Conservation (phyloP, 352 stramenopile species). For the Stephanocyclus meneghinianus region DNA sequence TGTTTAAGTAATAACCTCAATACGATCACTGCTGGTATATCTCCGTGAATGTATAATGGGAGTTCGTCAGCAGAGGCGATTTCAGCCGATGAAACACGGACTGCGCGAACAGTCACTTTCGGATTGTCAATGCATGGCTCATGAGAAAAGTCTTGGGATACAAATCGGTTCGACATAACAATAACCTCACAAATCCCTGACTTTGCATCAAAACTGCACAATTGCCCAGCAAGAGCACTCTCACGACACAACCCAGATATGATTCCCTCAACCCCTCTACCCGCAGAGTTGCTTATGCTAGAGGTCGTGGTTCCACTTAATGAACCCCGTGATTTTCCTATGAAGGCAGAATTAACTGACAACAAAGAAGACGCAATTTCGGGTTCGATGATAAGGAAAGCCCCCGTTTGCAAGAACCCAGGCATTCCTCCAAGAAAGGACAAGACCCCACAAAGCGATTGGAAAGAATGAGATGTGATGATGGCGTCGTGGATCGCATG, state of each 20-base stretch:
- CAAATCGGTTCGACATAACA: constrained; percentile 37
- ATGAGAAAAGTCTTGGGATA: background rate
- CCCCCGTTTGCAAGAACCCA: constrained; percentile 47
- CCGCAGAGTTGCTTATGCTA: constrained; percentile 56
- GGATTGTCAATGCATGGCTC: background rate
- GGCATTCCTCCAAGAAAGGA: constrained; percentile 72
- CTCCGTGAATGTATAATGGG: constrained; percentile 39
- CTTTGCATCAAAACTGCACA: constrained; percentile 75
- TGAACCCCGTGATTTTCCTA: constrained; percentile 33
- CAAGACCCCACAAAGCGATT: constrained; percentile 56
- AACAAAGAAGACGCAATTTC: constrained; percentile 47
- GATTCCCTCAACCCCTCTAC: constrained; percentile 72
- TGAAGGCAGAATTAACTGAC: constrained; percentile 44
- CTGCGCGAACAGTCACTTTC: constrained; percentile 49
- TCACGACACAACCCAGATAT: constrained; percentile 68
- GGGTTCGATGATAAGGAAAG: constrained; percentile 77
- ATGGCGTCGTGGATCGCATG: constrained; percentile 54
- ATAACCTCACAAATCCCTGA: constrained; percentile 80
- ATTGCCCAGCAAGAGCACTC: constrained; percentile 65
- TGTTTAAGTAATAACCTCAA: constrained; percentile 35
- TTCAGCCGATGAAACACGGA: constrained; percentile 47
- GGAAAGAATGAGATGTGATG: constrained; percentile 18
- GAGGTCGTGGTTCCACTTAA: constrained; percentile 14
- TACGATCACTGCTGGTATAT: constrained; percentile 27
- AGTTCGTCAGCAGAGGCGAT: constrained; percentile 52